Base-by-base conservation (phyloP, 495 filamentous ascomycete genomes). In the Podospora tetraspora region DNA sequence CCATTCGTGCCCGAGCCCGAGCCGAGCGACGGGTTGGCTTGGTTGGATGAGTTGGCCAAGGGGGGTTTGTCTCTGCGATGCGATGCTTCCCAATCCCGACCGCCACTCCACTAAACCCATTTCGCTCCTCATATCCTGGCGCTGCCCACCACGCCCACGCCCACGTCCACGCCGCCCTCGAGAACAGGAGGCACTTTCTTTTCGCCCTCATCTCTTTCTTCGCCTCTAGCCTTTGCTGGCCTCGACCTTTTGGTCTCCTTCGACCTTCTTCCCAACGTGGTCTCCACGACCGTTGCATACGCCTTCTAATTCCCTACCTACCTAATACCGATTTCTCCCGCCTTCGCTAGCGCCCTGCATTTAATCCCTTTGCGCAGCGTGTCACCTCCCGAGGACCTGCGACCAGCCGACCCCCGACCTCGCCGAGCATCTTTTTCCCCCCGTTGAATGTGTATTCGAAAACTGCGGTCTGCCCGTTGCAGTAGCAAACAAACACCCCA, bases 101-200 rank as follows among this genome's bases (percentile, higher is more conserved):
- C 65, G 65, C 65, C 65, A 66, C 65, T 66, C 43, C 43, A n/a
- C 43, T 52, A 66, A 59, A 19, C 32, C 63, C 65, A 37, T 66
- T 34, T n/a, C 6, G 43, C 30, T 64, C 62, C 62, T 64, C 62
- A 57, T 59, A 66, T 66, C 57, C 65, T 43, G 58, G 30, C n/a
- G 22, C 30, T 66, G 65, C 58, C 65, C 62, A 64, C 43, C 43
- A n/a, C 43, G 43, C 43, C 43, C 16, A 34, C 32, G 43, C 6
- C 43, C 16, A 52, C 43, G 9, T 12, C 8, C 43, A 52, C 16
- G 43, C 12, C 19, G 43, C 43, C 16, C 43, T 52, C 43, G 43
- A 52, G 43, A 52, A 52, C 43, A 16, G n/a, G 43, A 52, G 43
- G 43, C 43, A 52, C 43, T 52, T 52, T 52, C 43, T 52, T 52